A percentile compares a stretch with the other conserved stretches of the same genome.
phyloP scores from a whole-genome alignment of 1,139 yeast genomes.

The Hansenula lynferdii region DNA sequence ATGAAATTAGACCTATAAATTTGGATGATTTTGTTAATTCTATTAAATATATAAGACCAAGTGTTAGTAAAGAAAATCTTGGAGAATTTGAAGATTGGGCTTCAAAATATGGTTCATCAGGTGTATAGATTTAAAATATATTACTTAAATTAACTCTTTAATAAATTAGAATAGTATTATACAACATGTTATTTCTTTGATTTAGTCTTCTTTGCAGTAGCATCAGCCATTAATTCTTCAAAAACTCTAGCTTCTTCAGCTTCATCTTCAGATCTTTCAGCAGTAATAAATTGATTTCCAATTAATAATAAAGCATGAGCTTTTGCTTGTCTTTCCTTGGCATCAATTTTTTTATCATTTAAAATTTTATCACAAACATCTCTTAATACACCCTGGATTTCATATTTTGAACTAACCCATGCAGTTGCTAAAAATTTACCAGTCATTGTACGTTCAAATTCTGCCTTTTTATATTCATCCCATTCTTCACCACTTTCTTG shows the following conservation, averaged over 20 bases:
- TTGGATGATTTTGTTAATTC: slow-evolving; percentile 74
- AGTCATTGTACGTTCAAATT: slow-evolving; percentile 59
- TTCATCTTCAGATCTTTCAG: slow-evolving; percentile 61
- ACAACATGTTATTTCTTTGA: background rate
- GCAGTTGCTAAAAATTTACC: slow-evolving; percentile 75
- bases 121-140: slow-evolving; percentile 47
- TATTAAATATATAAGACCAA: slow-evolving; percentile 81
- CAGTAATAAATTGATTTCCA: slow-evolving; percentile 51
- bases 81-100: slow-evolving; percentile 89
- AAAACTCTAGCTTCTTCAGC: slow-evolving; percentile 72
- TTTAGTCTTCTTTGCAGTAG: slow-evolving; percentile 42
- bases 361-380: slow-evolving; percentile 60
- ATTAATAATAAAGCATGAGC: slow-evolving; percentile 58
- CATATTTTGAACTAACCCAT: slow-evolving; percentile 77
- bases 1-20: slow-evolving; percentile 76
- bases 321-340: slow-evolving; percentile 47
- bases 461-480: slow-evolving; percentile 51
- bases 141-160: no score
- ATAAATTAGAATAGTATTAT: no score
- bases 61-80: slow-evolving; percentile 84
- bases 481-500: slow-evolving; percentile 45
- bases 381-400: slow-evolving; percentile 60
- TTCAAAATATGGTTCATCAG: slow-evolving; percentile 81
- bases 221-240: slow-evolving; percentile 72
- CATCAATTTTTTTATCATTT: slow-evolving; percentile 47